Conservation (phyloP, 805 yeast genomes). For the Grigorovia transvaalensis region DNA sequence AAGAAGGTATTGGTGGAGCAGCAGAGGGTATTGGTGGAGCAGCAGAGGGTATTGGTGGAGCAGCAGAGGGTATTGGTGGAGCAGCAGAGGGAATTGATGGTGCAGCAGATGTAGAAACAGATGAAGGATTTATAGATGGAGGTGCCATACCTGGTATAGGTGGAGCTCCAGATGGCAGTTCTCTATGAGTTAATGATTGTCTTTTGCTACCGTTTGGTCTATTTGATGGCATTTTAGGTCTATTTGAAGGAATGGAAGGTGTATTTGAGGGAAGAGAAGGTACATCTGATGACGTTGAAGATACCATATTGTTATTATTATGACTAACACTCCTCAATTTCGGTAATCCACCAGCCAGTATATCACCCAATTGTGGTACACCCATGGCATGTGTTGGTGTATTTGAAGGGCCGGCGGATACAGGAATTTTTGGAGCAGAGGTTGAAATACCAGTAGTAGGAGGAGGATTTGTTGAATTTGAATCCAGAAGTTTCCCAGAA, state of each 20-base stretch:
- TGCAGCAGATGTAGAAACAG: constrained; percentile 3
- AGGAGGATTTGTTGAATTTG: constrained; percentile 3
- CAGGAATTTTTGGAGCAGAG: not conserved
- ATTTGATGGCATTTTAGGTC: constrained; percentile 14
- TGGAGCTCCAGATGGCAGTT: constrained; percentile 18
- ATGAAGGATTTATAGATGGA: constrained; percentile 6
- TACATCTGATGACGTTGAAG: constrained; percentile 7
- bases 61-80: constrained; percentile 7
- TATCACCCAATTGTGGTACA: constrained; percentile 27
- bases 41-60: constrained; percentile 14
- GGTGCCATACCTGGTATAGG: constrained; percentile 21
- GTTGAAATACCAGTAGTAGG: constrained; percentile 17
- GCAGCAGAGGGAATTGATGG: constrained; percentile 10
- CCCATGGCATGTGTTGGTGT: not conserved
- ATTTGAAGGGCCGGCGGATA: no score
- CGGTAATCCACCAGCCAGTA: constrained; percentile 65
- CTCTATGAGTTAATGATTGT: constrained; percentile 11
- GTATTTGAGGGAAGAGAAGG: constrained; percentile 10
- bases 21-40: not conserved
- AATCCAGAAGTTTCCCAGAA: constrained; percentile 25
- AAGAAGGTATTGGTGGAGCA: constrained; percentile 16
- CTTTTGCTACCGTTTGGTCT: constrained; percentile 13
- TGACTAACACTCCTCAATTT: constrained; percentile 45
- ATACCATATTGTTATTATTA: not conserved
- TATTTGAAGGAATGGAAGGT: constrained; percentile 3